Evolutionary conservation across 2,329 filamentous ascomycete species (phyloP).

Genomic region (Whalleya microplaca): DNA sequence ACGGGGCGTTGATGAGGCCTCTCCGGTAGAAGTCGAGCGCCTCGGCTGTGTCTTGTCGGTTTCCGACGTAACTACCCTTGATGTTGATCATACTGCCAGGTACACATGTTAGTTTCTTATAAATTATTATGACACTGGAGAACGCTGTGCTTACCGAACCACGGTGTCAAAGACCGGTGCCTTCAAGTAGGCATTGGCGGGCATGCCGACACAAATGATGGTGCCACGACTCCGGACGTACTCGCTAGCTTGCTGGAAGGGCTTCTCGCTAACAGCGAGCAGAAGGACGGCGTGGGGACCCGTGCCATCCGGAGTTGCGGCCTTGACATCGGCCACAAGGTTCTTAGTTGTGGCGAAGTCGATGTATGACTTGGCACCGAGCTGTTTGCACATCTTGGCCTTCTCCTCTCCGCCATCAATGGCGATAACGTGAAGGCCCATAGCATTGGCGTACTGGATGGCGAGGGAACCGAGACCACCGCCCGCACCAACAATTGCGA

Average conservation of each 20-base stretch:
- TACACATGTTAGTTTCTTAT: not conserved
- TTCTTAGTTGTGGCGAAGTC: constrained; percentile 80
- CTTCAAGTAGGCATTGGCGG: constrained; percentile 75
- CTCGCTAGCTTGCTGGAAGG: constrained; percentile 90
- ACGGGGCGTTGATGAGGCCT: constrained; percentile 84
- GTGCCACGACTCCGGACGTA: constrained; percentile 84
- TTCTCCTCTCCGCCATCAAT: constrained; percentile 88
- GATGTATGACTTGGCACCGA: constrained; percentile 75
- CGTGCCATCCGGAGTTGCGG: constrained; percentile 75
- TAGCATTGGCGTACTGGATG: constrained; percentile 86
- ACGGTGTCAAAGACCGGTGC: constrained; percentile 91
- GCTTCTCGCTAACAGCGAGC: constrained; percentile 84
- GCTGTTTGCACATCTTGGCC: constrained; percentile 66
- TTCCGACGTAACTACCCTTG: constrained; percentile 92
- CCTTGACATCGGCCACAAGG: constrained; percentile 82
- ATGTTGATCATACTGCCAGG: constrained; percentile 78
- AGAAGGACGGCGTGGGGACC: constrained; percentile 88
- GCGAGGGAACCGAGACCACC: constrained; percentile 78
- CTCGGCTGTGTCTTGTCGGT: constrained; percentile 84
- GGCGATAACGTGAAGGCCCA: constrained; percentile 80
- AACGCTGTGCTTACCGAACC: constrained; percentile 46
- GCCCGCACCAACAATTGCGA: constrained; percentile 85
- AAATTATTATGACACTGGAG: not conserved
- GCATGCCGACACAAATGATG: constrained; percentile 88
- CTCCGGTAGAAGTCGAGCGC: constrained; percentile 87